A percentile compares a stretch with the other conserved stretches of the same genome.
These are phyloP conservation scores for Panellus pusillus DNA, from an alignment of 768 basidiomycete genomes.

Conservation along the genomic window DNA sequence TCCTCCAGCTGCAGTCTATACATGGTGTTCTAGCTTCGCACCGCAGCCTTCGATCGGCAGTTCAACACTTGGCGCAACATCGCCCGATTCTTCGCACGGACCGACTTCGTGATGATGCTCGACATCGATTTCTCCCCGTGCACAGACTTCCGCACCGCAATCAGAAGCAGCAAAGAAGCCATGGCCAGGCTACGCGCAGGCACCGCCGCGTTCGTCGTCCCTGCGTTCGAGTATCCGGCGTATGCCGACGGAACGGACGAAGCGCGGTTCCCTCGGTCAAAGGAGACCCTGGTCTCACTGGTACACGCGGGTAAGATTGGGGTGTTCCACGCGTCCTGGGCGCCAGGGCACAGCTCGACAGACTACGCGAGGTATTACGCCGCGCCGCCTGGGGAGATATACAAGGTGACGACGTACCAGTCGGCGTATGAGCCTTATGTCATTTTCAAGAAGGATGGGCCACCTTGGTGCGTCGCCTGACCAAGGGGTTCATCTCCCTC, in stretches of 20 bases:
- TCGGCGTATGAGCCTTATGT: conserved; percentile 89
- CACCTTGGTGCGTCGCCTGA: conserved; percentile 59
- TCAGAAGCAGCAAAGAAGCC: conserved; percentile 44
- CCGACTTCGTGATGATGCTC: conserved; percentile 86
- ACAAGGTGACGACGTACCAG: conserved; percentile 76
- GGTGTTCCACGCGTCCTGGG: conserved; percentile 81
- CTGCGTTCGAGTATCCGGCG: conserved; percentile 79
- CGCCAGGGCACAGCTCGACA: conserved; percentile 77
- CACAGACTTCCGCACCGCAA: conserved; percentile 69
- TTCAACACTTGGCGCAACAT: conserved; percentile 91
- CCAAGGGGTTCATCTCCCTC: not conserved
- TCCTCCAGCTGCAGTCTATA: not conserved
- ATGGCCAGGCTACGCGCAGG: conserved; percentile 57
- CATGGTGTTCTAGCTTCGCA: not conserved
- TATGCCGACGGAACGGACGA: conserved; percentile 64
- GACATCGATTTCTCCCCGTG: conserved; percentile 88
- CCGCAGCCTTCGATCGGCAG: conserved; percentile 65
- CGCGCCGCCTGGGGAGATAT: conserved; percentile 63
- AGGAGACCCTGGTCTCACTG: conserved; percentile 60
- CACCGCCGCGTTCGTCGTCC: conserved; percentile 71
- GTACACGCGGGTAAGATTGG: conserved; percentile 55
- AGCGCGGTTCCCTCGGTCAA: conserved; percentile 63
- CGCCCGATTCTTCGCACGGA: conserved; percentile 80
- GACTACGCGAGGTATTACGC: conserved; percentile 71
- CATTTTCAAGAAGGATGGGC: conserved; percentile 73